Base-by-base conservation (phyloP, 177 flowering plant species). In the Telopea speciosissima region DNA sequence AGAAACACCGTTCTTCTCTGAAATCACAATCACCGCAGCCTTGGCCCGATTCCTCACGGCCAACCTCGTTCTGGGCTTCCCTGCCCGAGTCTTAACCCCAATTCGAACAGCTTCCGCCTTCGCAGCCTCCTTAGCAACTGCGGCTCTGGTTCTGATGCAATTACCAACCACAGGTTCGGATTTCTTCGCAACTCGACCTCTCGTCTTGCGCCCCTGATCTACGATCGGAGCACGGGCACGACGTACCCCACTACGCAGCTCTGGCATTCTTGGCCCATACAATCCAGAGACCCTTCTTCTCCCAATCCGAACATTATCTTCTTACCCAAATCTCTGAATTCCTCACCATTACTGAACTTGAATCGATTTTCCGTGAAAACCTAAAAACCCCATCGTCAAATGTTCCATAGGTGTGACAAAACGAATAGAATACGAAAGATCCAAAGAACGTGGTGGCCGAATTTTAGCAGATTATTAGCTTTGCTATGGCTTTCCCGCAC, bases 231-330 rank as follows among this genome's bases (percentile, higher is more conserved):
- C 79, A 73, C 87, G 86, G 76, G 84, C 83, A 44, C 82, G 77
- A 70, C 89, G 88, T 61, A 80, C 83, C 65, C 90, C 90, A 64
- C 82, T 84, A n/a, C 87, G 92, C 83, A 87, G 82, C 84, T 86
- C 88, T 67, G 90, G 90, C 92, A 90, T 90, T 74, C 77, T 78
- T 80, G 72, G 62, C 83, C 93, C 91, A 87, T 85, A 72, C 83
- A 86, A 87, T 73, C 79, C 54, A 33, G 59, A 68, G 70, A 58
- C 9, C 6, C 23, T 24, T 67, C 72, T 59, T 33, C 65, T 68
- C 63, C 28, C 49, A 74, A 70, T 64, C 77, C 60, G 73, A 82
- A 68, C 87, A 81, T 84, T 75, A 73, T 83, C 76, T 61, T 76
- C 23, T 68, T 76, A 73, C 62, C 5, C 56, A 24, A 62, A 74